Base-by-base conservation (phyloP, 345 rosid species). In the Nasturtium officinale region DNA sequence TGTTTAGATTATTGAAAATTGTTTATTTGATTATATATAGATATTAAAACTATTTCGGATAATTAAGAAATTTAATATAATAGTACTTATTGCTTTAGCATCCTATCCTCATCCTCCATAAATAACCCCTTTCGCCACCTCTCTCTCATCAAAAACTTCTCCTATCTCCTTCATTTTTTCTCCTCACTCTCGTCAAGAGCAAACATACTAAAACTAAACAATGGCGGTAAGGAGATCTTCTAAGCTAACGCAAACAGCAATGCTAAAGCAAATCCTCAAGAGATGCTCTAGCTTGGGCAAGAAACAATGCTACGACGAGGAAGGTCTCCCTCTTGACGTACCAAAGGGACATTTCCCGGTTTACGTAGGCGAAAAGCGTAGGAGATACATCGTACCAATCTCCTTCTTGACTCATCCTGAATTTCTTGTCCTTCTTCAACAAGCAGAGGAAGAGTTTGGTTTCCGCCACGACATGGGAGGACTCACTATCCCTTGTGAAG, bases 261-360 rank as follows among this genome's bases (percentile, higher is more conserved):
- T 89, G 40, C 64, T 92, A 21, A 92, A 86, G 76, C 87, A 89
- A 61, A 92, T 90, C 46, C 82, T 92, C 5, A 90, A 82, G 80
- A 85, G 89, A 66, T 92, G 96, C 71, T 92, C 96, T 0, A 92
- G 96, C 72, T 65, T 92, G 35, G 96, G 96, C 21, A 90, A 83
- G 85, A 90, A 83, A 74, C 67, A 83, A 26, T 82, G 80, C 16
- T 78, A 67, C 11, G 84, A 86, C 29, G 83, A 79, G 26, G 82
- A 77, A 32, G 86, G 83, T 6, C 86, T 87, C 48, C 92, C 94
- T 6, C 74, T 88, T 23, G 97, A 95, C 61, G 99, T 95, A 33
- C 99, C 99, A 5, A 95, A 88, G 74, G 99, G 99, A 5, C 97
- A 95, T 77, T 95, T 95, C 46, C 89, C 90, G 2, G 96, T 91